Conservation (phyloP, 257 asterid species). For the Scutellaria minor region DNA sequence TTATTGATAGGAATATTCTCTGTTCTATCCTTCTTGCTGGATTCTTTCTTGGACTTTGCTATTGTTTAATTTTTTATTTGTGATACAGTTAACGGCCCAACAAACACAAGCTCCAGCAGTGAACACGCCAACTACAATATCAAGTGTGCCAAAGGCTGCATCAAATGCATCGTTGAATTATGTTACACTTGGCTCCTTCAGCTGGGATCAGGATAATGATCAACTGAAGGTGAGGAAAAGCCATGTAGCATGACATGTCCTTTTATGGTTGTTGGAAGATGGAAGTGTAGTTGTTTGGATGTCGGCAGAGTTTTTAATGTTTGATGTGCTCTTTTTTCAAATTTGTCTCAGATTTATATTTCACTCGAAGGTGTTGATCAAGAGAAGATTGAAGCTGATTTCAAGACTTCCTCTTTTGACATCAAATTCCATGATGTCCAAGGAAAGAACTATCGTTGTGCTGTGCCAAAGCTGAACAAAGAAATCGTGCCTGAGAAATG, state of each 20-base stretch:
- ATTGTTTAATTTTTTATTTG: neutral
- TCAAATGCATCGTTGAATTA: slow-evolving; percentile 48
- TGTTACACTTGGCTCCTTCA: slow-evolving; percentile 70
- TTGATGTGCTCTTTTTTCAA: neutral
- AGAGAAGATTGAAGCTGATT: slow-evolving; percentile 69
- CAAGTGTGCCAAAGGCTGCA: slow-evolving; percentile 45
- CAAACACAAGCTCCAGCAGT: slow-evolving; percentile 42
- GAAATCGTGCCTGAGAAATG: slow-evolving; percentile 83
- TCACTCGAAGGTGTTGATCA: slow-evolving; percentile 84
- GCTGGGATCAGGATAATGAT: slow-evolving; percentile 95
- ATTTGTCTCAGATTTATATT: slow-evolving; percentile 63
- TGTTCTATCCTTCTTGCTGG: neutral
- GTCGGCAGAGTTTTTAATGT: too few relatives aligned
- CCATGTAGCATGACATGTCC: neutral
- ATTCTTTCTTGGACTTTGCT: neutral
- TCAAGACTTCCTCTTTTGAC: slow-evolving; percentile 73
- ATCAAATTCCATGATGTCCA: slow-evolving; percentile 74
- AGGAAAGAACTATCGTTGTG: slow-evolving; percentile 85
- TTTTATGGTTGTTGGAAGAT: neutral
- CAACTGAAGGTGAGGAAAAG: slow-evolving; percentile 62
- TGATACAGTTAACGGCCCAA: slow-evolving; percentile 47
- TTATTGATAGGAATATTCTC: neutral
- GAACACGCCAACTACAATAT: slow-evolving; percentile 22
- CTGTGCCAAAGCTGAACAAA: slow-evolving; percentile 75
- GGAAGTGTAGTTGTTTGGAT: neutral